A percentile compares a stretch with the other conserved stretches of the same genome.
Evolutionary conservation across 345 rosid species (phyloP).

Genomic region (Citrus medica): DNA sequence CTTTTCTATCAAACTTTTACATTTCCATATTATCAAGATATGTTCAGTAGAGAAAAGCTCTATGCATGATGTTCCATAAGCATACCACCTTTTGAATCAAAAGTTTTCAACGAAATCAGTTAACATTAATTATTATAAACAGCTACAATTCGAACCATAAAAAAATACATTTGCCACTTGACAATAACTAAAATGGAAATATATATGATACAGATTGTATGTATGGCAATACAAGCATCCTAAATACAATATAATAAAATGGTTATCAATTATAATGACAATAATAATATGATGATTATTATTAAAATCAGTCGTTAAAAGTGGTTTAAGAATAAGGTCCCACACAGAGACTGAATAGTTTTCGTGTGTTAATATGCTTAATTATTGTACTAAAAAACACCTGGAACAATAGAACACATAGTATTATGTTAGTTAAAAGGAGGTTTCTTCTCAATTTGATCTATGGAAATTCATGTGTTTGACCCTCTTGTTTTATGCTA

Average conservation of each 20-base stretch:
- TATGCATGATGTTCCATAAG: no score
- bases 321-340: conserved; percentile 6
- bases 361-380: conserved; percentile 14
- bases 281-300: not conserved
- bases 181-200: not conserved
- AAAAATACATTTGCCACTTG: not conserved
- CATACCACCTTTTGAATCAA: no score
- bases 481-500: conserved; percentile 9
- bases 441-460: conserved; percentile 18
- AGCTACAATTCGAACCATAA: not conserved
- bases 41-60: no score
- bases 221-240: not conserved
- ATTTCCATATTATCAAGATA: no score
- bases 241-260: not conserved
- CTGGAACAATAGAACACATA: not conserved
- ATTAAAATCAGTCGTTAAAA: conserved; percentile 11
- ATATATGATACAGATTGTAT: no score
- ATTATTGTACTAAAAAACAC: not conserved
- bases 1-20: no score
- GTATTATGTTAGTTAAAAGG: not conserved
- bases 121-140: no score
- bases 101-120: no score
- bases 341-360: conserved; percentile 17
- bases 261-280: not conserved
- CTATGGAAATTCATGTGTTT: not conserved